Percentiles rank a stretch among this genome's conserved stretches.
Conservation (phyloP, 2,329 filamentous ascomycete species). For the Paecilomyces sp. region DNA sequence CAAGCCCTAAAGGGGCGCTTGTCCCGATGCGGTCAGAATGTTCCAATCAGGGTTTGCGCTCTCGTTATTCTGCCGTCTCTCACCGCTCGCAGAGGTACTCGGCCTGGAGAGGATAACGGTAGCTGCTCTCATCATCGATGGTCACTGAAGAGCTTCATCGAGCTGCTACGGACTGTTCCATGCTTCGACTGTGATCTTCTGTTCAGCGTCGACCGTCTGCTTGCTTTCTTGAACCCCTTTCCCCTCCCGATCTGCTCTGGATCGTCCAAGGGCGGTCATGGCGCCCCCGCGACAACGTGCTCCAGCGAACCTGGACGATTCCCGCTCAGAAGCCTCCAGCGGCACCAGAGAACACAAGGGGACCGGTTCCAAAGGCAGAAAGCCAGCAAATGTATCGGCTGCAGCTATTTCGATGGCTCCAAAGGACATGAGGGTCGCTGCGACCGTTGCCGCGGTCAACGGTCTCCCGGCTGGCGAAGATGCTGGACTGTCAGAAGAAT, state of each 20-base stretch:
- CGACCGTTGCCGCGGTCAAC: constrained; percentile 5
- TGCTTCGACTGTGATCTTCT: neutral
- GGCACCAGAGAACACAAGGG: constrained; percentile 30
- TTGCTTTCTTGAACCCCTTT: neutral
- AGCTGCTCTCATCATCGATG: neutral
- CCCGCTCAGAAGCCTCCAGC: constrained; percentile 42
- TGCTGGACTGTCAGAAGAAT: constrained; percentile 5
- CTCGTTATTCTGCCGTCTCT: constrained; percentile 22
- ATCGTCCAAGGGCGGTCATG: constrained; percentile 21
- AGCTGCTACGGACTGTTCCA: neutral
- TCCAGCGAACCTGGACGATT: constrained; percentile 35
- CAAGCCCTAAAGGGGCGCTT: constrained; percentile 8
- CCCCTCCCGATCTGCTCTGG: neutral
- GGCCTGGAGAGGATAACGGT: neutral
- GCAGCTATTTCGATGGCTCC: constrained; percentile 8
- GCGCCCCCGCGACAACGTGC: constrained; percentile 40
- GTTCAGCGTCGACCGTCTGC: neutral
- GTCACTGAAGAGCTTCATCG: neutral
- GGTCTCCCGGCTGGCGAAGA: constrained; percentile 8
- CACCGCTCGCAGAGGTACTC: constrained; percentile 17
- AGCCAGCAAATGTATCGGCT: constrained; percentile 13
- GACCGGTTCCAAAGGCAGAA: constrained; percentile 24
- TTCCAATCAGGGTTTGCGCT: constrained; percentile 14
- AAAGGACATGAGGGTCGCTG: constrained; percentile 14
- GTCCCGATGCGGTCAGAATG: neutral